These are phyloP conservation scores for Echinosophora koreensis DNA, from an alignment of 306 rosid species.

Conservation along the genomic window DNA sequence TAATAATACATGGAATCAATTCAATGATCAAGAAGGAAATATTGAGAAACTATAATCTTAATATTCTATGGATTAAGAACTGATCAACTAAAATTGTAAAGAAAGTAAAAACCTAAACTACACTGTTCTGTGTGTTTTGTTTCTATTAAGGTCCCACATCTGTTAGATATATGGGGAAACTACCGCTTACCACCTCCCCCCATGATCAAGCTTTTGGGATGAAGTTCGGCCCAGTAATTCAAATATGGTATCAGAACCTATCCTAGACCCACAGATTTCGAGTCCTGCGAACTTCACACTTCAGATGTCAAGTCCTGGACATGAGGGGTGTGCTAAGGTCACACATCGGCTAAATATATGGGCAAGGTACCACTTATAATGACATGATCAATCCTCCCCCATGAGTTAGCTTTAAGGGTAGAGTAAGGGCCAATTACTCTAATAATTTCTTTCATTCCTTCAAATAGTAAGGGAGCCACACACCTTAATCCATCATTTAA, in stretches of 20 bases:
- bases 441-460: constrained; percentile 13
- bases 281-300: background rate
- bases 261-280: background rate
- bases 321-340: background rate
- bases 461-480: background rate
- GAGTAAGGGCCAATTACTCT: background rate
- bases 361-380: too few species aligned
- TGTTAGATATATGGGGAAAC: too few species aligned
- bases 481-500: background rate
- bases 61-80: constrained; percentile 23
- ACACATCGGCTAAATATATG: too few species aligned
- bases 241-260: too few species aligned
- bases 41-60: background rate
- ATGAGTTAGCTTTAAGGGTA: background rate
- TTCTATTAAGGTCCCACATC: background rate
- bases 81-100: background rate
- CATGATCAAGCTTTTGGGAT: background rate
- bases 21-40: constrained; percentile 19
- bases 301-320: background rate
- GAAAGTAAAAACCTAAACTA: background rate
- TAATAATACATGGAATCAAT: constrained; percentile 10
- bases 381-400: background rate
- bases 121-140: background rate
- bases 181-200: too few species aligned
- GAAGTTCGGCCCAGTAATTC: background rate